Evolutionary conservation across 2,329 filamentous ascomycete genomes (phyloP), one percentile per base, ranked within the genome.

Genomic region (Fusarium sp.): DNA sequence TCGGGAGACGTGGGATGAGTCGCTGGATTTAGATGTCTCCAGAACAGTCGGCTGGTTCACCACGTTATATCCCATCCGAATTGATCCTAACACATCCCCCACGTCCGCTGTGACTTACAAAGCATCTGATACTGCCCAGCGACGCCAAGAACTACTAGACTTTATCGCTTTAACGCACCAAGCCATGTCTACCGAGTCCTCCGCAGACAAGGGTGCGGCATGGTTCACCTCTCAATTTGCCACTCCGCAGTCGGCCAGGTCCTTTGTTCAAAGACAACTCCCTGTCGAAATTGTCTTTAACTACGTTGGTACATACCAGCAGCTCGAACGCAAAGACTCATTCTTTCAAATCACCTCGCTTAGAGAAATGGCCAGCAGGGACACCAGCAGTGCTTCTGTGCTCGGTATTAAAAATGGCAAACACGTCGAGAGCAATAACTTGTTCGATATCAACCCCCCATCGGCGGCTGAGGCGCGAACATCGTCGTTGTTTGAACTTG

Each of bases 11-110:
- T 63, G 45, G 60, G 45, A 63, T 30, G 45, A 45, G 20, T 63
- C 53, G 2, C n/a, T 58, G 7, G 44, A 38, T 10, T 38, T 63
- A 33, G 60, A 58, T 14, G 17, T 63, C 6, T 63, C 60, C 9
- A 57, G 60, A 9, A 63, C 60, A 58, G 52, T 63, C 15, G 63
- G 63, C 20, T 66, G 63, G 63, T 66, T 66, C 32, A 66, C 63
- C 40, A 66, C 63, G 20, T 15, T 66, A 11, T 62, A 57, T 57
- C 57, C 63, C 1, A 48, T 66, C 23, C 35, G 35, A 11, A 23
- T 66, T 37, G 50, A 53, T 38, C 44, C 44, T 11, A 37, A 7
- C 50, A 49, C n/a, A 8, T 13, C 32, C 41, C 12, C 44, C 13
- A 40, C 46, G 6, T 26, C 26, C 37, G 17, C 17, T 45, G 30